Evolutionary conservation across 2,329 filamentous ascomycete species (phyloP), one percentile per base, ranked within the genome.

Genomic region (Cordyceps tenuipes): DNA sequence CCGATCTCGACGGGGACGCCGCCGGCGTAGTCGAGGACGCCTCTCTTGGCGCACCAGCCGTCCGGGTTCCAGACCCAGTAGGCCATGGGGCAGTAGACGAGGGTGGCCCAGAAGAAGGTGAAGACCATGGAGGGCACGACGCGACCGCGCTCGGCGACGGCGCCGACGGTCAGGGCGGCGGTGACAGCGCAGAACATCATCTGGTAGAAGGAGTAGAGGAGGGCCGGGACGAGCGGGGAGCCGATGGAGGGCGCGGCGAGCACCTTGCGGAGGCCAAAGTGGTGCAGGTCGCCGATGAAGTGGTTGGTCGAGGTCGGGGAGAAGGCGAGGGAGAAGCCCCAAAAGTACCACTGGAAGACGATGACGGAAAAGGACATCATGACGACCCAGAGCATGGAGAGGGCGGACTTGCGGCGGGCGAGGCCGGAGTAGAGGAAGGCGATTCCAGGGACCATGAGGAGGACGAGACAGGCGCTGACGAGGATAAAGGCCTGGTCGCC

Each of bases 331-430:
- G 93, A 96, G 75, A 96, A 99, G 43, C 94, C 94, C 93, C 94
- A 97, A 75, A 99, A 97, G 71, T 97, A 97, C 94, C 94, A 99
- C 78, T 99, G 94, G 79, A 99, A 97, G 60, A 90, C 88, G 72
- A 97, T 82, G 71, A 97, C 86, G 52, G 90, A 92, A 71, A 89
- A 89, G 51, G 91, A 94, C 73, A 89, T 93, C 90, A 99, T 95
- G 77, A 89, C 91, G 15, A 93, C 91, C 91, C 92, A 97, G 70
- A 99, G 94, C 80, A 97, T 88, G 64, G 91, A 96, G 48, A 99
- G 83, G 34, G 94, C 94, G 5, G 94, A 97, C 80, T 99, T 99
- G 80, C 94, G 86, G 66, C 94, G 88, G n/a, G 94, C 93, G 66
- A 97, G 87, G 66, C 94, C 94, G 13, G 93, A 97, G 79, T 99